Base-by-base conservation (phyloP, 2,329 filamentous ascomycete species). In the Pestalotiopsis sp. region DNA sequence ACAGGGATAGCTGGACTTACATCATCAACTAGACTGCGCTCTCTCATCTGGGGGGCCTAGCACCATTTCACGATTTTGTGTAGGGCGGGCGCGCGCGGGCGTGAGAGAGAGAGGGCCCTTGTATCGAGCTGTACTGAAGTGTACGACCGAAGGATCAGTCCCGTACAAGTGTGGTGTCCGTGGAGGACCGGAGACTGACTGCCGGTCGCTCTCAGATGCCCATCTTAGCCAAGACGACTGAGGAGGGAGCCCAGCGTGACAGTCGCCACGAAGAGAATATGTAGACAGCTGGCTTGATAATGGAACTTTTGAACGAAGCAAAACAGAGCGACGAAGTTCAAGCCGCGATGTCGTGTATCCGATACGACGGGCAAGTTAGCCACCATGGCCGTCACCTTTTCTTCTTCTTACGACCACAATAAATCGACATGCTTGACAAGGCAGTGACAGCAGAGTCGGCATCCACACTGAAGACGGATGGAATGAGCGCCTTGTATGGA, bases 1-100 rank as follows among this genome's bases (percentile, higher is more conserved):
- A 74, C 74, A 75, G 74, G 71, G 71, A 71, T 73, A 66, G 66
- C 61, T 59, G 65, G 68, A 68, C 71, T 70, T 73, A 69, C 68
- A 62, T 27, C 59, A 27, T 27, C 57, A 59, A 36, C 57, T 59
- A 59, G n/a, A 17, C 31, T 39, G 36, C 17, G 36, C 27, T 36
- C 27, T 23, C 36, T 14, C 20, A 25, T 39, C n/a, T 38, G 11
- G 36, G 27, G 17, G 5, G 17, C n/a, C 59, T 36, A 14, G 59
- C 20, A 62, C 11, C 14, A 62, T 36, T 31, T 17, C 25, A 38
- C n/a, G 31, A 62, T 62, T 27, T 5, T 62, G 59, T 39, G 38
- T 52, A 52, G 45, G 45, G 45, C 17, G 31, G 31, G 31, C 31
- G 31, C 31, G 31, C 31, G 31, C 31, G 31, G 31, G 31, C 31